Evolutionary conservation across 2,329 filamentous ascomycete genomes (phyloP).

Genomic region (Dothidotthia symphoricarpi): DNA sequence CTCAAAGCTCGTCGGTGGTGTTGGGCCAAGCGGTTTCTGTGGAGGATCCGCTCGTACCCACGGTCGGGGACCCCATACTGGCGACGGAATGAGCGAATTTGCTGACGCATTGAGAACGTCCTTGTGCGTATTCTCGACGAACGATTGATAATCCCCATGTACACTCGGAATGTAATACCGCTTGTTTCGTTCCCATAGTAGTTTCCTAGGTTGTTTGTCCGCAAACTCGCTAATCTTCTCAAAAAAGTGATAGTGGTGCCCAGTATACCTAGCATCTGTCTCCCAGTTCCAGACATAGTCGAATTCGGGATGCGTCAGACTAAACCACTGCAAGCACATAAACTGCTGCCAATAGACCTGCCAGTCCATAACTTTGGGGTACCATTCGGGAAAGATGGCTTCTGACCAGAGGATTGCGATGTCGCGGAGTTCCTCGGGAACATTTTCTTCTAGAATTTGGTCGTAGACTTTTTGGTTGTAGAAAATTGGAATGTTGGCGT

Average conservation of each 20-base stretch:
- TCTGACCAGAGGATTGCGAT: slow-evolving; percentile 76
- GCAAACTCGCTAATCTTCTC: slow-evolving; percentile 60
- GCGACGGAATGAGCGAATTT: slow-evolving; percentile 49
- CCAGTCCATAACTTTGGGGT: slow-evolving; percentile 51
- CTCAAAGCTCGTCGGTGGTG: slow-evolving; percentile 69
- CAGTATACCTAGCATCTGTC: slow-evolving; percentile 75
- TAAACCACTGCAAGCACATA: slow-evolving; percentile 73
- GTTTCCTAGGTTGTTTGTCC: slow-evolving; percentile 55
- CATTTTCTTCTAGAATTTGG: slow-evolving; percentile 58
- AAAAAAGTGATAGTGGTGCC: slow-evolving; percentile 78
- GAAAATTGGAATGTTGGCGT: slow-evolving; percentile 58
- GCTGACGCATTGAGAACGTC: slow-evolving; percentile 43
- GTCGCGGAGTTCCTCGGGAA: slow-evolving; percentile 67
- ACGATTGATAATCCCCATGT: slow-evolving; percentile 52
- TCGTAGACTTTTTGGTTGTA: slow-evolving; percentile 60
- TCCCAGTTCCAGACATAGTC: slow-evolving; percentile 85
- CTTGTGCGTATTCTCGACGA: slow-evolving; percentile 45
- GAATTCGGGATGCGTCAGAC: slow-evolving; percentile 72
- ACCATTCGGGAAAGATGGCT: slow-evolving; percentile 48
- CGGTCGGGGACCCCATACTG: slow-evolving; percentile 81
- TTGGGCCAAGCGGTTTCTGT: slow-evolving; percentile 75
- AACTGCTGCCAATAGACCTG: slow-evolving; percentile 60
- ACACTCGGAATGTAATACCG: slow-evolving; percentile 56
- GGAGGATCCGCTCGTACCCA: slow-evolving; percentile 55
- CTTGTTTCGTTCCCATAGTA: slow-evolving; percentile 59